A percentile compares a stretch with the other conserved stretches of the same genome.
phyloP scores from a whole-genome alignment of 176 grass and related monocot genomes.

The Chloris gayana region DNA sequence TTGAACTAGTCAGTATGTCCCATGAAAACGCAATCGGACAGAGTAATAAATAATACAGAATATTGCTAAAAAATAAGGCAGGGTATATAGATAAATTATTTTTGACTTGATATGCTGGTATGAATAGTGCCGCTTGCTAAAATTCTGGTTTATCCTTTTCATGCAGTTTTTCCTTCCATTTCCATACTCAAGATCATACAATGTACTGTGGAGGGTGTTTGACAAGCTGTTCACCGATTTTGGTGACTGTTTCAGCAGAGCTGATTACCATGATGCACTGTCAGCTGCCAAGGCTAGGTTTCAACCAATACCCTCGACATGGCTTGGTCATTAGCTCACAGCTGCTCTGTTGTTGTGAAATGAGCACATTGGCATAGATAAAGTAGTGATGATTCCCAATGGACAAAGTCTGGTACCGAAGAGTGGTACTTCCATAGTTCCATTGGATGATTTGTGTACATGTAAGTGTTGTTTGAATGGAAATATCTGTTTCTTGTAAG shows the following conservation, averaged over 20 bases:
- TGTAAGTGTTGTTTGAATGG: conserved; percentile 13
- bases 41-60: neutral
- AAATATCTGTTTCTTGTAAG: neutral
- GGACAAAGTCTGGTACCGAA: conserved; percentile 3
- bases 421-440: neutral
- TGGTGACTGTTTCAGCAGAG: conserved; percentile 73
- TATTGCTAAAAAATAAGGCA: neutral
- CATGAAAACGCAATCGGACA: neutral
- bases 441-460: neutral
- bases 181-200: conserved; percentile 85
- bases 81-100: neutral
- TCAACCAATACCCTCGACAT: conserved; percentile 75
- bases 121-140: conserved; percentile 1
- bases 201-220: conserved; percentile 88
- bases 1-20: neutral
- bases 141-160: conserved; percentile 5
- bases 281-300: conserved; percentile 81
- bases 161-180: conserved; percentile 96
- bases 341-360: conserved; percentile 11
- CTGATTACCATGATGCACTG: conserved; percentile 71
- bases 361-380: neutral
- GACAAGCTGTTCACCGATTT: conserved; percentile 98
- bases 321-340: conserved; percentile 68
- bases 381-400: conserved; percentile 8
- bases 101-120: neutral